phyloP scores from a whole-genome alignment of 1,284 basidiomycete genomes.

The Testicularia cyperi region DNA sequence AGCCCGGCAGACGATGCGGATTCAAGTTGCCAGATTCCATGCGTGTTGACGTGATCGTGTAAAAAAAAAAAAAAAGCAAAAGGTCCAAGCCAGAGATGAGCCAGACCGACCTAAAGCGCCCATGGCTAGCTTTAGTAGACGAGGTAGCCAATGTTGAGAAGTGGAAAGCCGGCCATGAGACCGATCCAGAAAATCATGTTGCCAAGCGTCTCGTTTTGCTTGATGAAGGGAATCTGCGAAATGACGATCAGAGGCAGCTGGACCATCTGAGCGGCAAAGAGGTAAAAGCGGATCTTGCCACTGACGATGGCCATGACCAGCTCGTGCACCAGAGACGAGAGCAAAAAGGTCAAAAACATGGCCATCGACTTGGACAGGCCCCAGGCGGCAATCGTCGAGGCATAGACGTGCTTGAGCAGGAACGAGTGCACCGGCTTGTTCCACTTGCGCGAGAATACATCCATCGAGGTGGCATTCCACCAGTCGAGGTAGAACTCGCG shows the following conservation, averaged over 20 bases:
- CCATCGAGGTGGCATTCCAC: slow-evolving; percentile 96
- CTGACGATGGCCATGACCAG: slow-evolving; percentile 79
- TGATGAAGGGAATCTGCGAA: slow-evolving; percentile 64
- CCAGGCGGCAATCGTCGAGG: slow-evolving; percentile 77
- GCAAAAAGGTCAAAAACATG: slow-evolving; percentile 85
- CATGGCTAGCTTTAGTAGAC: slow-evolving; percentile 38
- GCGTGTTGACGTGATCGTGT: not conserved
- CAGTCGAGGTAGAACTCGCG: slow-evolving; percentile 96
- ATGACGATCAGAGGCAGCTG: slow-evolving; percentile 89
- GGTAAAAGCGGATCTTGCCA: slow-evolving; percentile 58
- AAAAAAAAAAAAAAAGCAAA: not conserved
- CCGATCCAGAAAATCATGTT: slow-evolving; percentile 88
- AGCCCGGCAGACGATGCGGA: too few species aligned
- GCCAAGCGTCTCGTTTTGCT: slow-evolving; percentile 44
- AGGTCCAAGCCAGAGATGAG: too few species aligned
- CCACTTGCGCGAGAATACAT: slow-evolving; percentile 71
- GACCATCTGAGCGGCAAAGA: slow-evolving; percentile 68
- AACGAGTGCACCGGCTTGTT: slow-evolving; percentile 75
- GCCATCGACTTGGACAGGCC: slow-evolving; percentile 75
- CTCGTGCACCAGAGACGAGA: slow-evolving; percentile 71
- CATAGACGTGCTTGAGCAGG: slow-evolving; percentile 87
- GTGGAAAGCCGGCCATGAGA: slow-evolving; percentile 77
- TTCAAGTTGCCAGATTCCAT: not conserved
- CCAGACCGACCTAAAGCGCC: too few species aligned
- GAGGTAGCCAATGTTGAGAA: slow-evolving; percentile 79